phyloP scores from a whole-genome alignment of 2,329 filamentous ascomycete genomes.

The Sordariomycetes sp. region DNA sequence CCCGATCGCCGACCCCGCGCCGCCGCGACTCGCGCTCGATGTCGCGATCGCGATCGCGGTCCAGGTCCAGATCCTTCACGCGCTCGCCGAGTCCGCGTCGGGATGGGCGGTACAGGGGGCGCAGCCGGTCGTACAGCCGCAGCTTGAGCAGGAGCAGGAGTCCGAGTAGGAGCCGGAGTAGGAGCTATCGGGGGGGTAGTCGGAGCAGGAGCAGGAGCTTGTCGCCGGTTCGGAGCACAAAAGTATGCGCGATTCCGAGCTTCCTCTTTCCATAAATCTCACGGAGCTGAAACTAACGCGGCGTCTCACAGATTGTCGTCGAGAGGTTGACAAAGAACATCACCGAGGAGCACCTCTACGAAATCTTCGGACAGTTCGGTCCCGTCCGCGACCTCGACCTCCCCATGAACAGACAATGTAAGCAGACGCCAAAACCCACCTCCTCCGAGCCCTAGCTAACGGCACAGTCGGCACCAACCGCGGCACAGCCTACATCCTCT shows the following conservation, averaged over 20 bases:
- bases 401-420: slow-evolving; percentile 78
- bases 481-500: slow-evolving; percentile 88
- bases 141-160: slow-evolving; percentile 15
- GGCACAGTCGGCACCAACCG: slow-evolving; percentile 69
- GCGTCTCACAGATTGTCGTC: slow-evolving; percentile 61
- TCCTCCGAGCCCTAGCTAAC: not conserved
- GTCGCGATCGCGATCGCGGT: not conserved
- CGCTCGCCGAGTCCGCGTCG: slow-evolving; percentile 18
- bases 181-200: slow-evolving; percentile 12
- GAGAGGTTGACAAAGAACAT: slow-evolving; percentile 95
- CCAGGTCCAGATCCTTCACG: slow-evolving; percentile 8
- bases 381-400: slow-evolving; percentile 77
- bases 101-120: slow-evolving; percentile 19
- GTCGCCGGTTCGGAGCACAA: slow-evolving; percentile 32
- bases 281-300: not conserved
- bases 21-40: not conserved
- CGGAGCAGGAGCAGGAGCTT: slow-evolving; percentile 21
- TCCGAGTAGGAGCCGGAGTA: slow-evolving; percentile 16
- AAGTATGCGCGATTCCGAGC: slow-evolving; percentile 22
- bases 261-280: not conserved
- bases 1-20: not conserved
- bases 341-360: slow-evolving; percentile 72
- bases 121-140: slow-evolving; percentile 16
- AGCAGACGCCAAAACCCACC: slow-evolving; percentile 17
- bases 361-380: slow-evolving; percentile 87